Evolutionary conservation across 1,284 basidiomycete genomes (phyloP).

Genomic region (Naganishia sp.): DNA sequence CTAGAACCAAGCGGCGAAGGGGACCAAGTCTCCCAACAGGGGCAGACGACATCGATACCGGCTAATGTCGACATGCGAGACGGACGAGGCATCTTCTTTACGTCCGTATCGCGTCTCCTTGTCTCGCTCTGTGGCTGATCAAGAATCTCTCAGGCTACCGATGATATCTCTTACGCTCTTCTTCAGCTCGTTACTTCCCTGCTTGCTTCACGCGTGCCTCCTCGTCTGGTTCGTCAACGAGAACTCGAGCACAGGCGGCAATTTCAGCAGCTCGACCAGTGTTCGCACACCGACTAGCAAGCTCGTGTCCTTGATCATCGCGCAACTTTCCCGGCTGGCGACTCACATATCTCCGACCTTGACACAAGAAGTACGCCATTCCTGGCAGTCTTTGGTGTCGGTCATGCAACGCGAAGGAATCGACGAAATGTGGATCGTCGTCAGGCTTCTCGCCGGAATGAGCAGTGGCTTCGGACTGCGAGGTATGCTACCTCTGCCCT

Average conservation of each 20-base stretch:
- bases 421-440: constrained; percentile 79
- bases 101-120: not conserved
- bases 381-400: constrained; percentile 3
- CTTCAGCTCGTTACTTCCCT: constrained; percentile 82
- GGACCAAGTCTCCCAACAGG: not conserved
- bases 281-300: not conserved
- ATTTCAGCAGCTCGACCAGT: constrained; percentile 25
- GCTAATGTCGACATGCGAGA: not conserved
- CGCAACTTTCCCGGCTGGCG: not conserved
- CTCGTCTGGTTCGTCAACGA: constrained; percentile 73
- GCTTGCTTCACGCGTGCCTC: constrained; percentile 77
- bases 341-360: not conserved
- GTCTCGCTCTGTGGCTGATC: not conserved
- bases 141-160: constrained; percentile 58
- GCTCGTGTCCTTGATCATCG: not conserved
- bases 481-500: constrained; percentile 50
- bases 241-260: constrained; percentile 37
- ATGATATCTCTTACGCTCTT: constrained; percentile 76
- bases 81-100: constrained; percentile 17
- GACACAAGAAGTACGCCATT: not conserved
- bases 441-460: constrained; percentile 82
- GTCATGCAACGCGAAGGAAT: constrained; percentile 48
- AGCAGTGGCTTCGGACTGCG: constrained; percentile 70
- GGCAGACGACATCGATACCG: not conserved
- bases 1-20: not conserved